phyloP scores from a whole-genome alignment of 495 filamentous ascomycete genomes.

The Talaromyces thailandensis region DNA sequence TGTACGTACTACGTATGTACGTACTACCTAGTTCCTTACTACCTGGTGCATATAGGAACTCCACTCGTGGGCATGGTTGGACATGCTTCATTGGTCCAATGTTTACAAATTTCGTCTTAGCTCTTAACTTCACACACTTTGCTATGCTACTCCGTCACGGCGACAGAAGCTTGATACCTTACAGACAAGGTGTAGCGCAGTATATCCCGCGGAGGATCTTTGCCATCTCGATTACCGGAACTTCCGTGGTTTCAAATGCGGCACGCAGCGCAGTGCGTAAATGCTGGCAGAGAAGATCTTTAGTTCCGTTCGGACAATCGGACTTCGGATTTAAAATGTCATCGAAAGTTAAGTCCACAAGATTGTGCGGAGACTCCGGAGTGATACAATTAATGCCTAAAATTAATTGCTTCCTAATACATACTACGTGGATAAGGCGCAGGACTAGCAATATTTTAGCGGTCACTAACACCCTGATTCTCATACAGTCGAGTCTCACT shows the following conservation, averaged over 20 bases:
- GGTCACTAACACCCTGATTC: no score
- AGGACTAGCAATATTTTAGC: no score
- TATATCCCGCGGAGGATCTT: background rate
- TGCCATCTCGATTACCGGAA: background rate
- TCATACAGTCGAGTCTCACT: no score
- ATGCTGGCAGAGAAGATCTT: background rate
- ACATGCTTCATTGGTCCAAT: background rate
- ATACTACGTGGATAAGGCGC: no score
- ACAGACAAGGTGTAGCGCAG: background rate
- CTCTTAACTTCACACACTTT: background rate
- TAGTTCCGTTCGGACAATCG: background rate
- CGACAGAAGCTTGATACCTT: background rate
- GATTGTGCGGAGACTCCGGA: background rate
- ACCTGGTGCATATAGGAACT: background rate
- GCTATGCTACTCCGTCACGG: background rate
- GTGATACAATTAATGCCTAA: no score
- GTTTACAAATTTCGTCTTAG: background rate
- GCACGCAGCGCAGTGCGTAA: background rate
- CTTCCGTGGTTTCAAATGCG: background rate
- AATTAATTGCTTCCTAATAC: no score
- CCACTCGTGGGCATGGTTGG: background rate
- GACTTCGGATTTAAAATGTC: background rate
- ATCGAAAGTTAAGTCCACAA: background rate
- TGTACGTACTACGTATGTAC: background rate
- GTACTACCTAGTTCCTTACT: no score